Evolutionary conservation across 1,284 basidiomycete species (phyloP).

Genomic region (Melampsora larici-populina): DNA sequence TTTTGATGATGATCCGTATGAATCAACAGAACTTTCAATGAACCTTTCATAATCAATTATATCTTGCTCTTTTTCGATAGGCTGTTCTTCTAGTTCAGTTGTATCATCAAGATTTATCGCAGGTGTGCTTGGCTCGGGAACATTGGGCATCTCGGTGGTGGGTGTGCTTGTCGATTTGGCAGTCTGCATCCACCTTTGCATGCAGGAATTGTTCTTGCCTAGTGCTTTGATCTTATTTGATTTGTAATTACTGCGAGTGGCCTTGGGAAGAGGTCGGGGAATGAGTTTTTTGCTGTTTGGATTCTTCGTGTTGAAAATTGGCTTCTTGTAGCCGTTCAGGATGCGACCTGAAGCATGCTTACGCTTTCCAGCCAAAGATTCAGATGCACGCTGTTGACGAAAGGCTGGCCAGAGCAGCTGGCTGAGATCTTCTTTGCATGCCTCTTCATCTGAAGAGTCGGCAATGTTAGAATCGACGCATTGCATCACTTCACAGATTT

Average conservation of each 20-base stretch:
- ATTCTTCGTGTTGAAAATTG: not conserved
- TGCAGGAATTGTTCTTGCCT: constrained; percentile 7
- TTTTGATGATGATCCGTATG: not conserved
- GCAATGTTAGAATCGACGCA: too few relatives aligned
- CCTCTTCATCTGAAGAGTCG: too few relatives aligned
- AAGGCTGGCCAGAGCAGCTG: too few relatives aligned
- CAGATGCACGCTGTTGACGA: too few relatives aligned
- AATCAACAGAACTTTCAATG: not conserved
- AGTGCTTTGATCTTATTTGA: constrained; percentile 5
- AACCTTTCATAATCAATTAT: not conserved
- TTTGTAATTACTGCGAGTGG: not conserved
- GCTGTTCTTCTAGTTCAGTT: too few relatives aligned
- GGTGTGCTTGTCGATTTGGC: not conserved
- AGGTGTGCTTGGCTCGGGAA: not conserved
- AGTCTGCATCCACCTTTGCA: constrained; percentile 5
- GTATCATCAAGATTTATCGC: not conserved
- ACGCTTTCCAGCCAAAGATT: too few relatives aligned
- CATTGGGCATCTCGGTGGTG: not conserved
- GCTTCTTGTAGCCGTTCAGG: not conserved
- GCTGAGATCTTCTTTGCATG: too few relatives aligned
- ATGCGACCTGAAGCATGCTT: too few relatives aligned
- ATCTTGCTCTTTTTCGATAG: not conserved
- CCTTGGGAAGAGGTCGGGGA: constrained; percentile 9
- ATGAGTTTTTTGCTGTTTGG: constrained; percentile 13
- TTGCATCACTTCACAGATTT: too few relatives aligned